Conservation (phyloP, 1,284 basidiomycete species). For the Amylostereum areolatum region DNA sequence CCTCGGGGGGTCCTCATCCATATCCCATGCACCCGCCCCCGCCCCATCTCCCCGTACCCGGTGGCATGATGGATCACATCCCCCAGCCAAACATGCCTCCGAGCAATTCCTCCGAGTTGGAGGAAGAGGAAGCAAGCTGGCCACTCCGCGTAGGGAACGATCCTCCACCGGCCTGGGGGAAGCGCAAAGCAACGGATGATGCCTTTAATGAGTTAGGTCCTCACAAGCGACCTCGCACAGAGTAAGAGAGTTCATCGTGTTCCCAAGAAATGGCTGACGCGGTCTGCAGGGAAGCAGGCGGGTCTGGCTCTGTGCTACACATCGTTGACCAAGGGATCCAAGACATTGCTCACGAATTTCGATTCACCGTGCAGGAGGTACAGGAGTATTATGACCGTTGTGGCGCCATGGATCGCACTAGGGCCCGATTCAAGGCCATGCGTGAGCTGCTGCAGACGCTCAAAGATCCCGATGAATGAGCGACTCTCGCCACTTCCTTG, state of each 20-base stretch:
- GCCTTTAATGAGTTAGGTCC: slow-evolving; percentile 10
- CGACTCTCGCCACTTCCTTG: too few relatives aligned
- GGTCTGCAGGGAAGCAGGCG: too few relatives aligned
- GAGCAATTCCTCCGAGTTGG: slow-evolving; percentile 31
- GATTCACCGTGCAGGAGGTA: slow-evolving; percentile 68
- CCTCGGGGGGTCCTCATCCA: neutral
- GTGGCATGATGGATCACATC: slow-evolving; percentile 12
- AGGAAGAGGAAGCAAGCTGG: slow-evolving; percentile 59
- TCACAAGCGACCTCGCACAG: slow-evolving; percentile 21
- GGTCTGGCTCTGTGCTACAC: slow-evolving; percentile 30
- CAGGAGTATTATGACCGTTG: slow-evolving; percentile 67
- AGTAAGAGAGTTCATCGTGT: slow-evolving; percentile 17
- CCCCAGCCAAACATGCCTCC: slow-evolving; percentile 2
- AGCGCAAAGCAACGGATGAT: slow-evolving; percentile 42
- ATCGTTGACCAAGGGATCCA: slow-evolving; percentile 56
- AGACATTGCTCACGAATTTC: slow-evolving; percentile 57
- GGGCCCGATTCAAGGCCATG: slow-evolving; percentile 58
- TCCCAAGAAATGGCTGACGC: neutral
- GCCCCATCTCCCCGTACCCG: slow-evolving; percentile 13
- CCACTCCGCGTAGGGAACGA: slow-evolving; percentile 53
- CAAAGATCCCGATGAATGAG: slow-evolving; percentile 18
- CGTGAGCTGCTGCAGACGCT: slow-evolving; percentile 43
- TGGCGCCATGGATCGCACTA: slow-evolving; percentile 60
- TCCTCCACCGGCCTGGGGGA: slow-evolving; percentile 63
- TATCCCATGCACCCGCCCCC: slow-evolving; percentile 7